Evolutionary conservation across 106 monocot genomes (phyloP), one percentile per base, ranked within the genome.

Genomic region (Hemerocallis citrina): DNA sequence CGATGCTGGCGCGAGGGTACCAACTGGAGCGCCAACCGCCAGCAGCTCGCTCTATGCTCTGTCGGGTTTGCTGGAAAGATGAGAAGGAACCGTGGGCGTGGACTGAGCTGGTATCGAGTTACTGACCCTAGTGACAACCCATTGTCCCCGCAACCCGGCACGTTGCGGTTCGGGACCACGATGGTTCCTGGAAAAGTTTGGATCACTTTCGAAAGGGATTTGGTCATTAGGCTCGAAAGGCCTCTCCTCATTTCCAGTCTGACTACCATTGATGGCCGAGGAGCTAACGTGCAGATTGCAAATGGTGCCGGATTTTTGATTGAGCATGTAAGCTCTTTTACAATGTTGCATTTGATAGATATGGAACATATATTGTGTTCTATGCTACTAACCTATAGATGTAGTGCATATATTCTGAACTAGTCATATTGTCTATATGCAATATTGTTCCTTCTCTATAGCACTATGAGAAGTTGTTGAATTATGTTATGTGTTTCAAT

Each of bases 1-100:
- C 65, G 70, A 14, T 84, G 83, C 62, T 84, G 87, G 85, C 65
- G 91, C 0, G 1, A 64, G 3, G 32, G 70, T 45, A 64, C 30
- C 3, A 59, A 67, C 5, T 92, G 92, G 92, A 60, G 73, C 0
- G 46, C 69, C 28, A 66, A 75, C 72, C 55, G 92, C 46, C 81
- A 83, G 23, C 51, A 38, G 13, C 75, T 92, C 1, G 87, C 87
- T 32, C 20, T 57, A 10, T 92, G 92, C 55, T 84, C 92, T 0
- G 64, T 78, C 4, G 92, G 92, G 3, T 92, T 88, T 50, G 72
- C 75, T n/a, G 92, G 92, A 0, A 92, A 92, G 65, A 92, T 92
- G 92, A 51, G 29, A 29, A 31, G 32, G 32, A 92, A 92, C 52
- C 25, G 63, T 1, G 87, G 87, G 7, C 16, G 43, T 0, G 81